These are phyloP conservation scores for Suhomyces kunorum DNA, from an alignment of 1,139 yeast species.

Conservation along the genomic window DNA sequence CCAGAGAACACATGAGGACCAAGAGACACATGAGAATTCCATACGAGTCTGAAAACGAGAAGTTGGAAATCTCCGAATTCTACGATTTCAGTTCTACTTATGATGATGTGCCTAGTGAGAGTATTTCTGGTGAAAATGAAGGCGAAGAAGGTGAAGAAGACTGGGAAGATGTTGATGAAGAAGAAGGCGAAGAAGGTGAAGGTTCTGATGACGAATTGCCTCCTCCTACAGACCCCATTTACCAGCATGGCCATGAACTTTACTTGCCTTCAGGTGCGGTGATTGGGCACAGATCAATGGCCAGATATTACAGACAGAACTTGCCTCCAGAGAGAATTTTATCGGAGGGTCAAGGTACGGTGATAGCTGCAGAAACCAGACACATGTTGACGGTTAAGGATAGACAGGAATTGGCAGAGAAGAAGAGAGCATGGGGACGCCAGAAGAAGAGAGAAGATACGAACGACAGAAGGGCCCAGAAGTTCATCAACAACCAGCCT, in stretches of 20 bases:
- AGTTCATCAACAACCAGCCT: conserved; percentile 83
- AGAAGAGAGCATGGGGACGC: conserved; percentile 77
- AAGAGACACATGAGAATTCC: conserved; percentile 91
- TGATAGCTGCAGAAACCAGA: conserved; percentile 89
- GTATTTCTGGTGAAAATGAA: conserved; percentile 6
- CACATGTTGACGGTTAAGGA: conserved; percentile 57
- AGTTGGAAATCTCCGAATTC: conserved; percentile 74
- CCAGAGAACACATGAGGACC: conserved; percentile 83
- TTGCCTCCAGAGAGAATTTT: conserved; percentile 71
- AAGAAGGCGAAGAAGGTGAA: conserved; percentile 31
- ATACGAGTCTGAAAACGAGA: conserved; percentile 80
- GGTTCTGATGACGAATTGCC: conserved; percentile 38
- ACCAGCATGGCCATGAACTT: conserved; percentile 69
- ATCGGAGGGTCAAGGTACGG: conserved; percentile 91
- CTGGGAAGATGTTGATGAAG: conserved; percentile 31
- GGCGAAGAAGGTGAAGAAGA: conserved; percentile 48
- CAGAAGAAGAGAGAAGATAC: conserved; percentile 67
- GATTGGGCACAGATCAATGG: conserved; percentile 87
- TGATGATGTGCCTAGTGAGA: conserved; percentile 27
- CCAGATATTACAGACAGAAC: conserved; percentile 78
- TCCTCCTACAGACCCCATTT: conserved; percentile 32
- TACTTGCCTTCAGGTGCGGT: conserved; percentile 84
- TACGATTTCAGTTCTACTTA: conserved; percentile 82
- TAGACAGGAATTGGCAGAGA: conserved; percentile 55
- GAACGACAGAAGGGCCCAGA: conserved; percentile 76